phyloP scores from a whole-genome alignment of 1,284 basidiomycete genomes.

The Leccinum subrobustum region DNA sequence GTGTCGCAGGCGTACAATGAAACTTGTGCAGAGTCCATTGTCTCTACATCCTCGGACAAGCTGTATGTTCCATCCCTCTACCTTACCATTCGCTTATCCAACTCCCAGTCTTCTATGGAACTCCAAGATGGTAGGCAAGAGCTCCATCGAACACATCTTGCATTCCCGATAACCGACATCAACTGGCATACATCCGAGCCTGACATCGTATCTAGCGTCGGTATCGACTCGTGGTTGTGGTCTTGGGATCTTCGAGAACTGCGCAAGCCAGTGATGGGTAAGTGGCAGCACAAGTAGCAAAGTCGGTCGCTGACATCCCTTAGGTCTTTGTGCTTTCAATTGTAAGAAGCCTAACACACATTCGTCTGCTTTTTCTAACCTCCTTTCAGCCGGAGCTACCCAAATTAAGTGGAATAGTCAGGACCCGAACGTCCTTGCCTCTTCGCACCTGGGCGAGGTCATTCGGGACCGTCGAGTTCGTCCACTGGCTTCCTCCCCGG shows the following conservation, averaged over 20 bases:
- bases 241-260: constrained; percentile 71
- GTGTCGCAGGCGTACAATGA: constrained; percentile 97
- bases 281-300: constrained; percentile 10
- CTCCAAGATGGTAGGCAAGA: constrained; percentile 67
- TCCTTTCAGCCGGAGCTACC: constrained; percentile 69
- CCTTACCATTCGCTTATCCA: constrained; percentile 4
- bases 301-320: constrained; percentile 9
- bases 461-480: constrained; percentile 85
- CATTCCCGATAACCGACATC: constrained; percentile 94
- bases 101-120: constrained; percentile 86
- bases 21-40: constrained; percentile 86
- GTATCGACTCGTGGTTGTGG: constrained; percentile 83
- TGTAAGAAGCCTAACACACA: constrained; percentile 40
- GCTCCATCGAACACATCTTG: constrained; percentile 76
- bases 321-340: constrained; percentile 74
- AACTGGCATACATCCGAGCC: constrained; percentile 91
- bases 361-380: neutral
- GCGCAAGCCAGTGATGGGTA: constrained; percentile 49
- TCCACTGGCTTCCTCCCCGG: constrained; percentile 1
- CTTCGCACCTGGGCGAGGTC: constrained; percentile 81
- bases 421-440: constrained; percentile 83
- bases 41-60: constrained; percentile 95
- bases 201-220: constrained; percentile 73
- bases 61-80: constrained; percentile 47
- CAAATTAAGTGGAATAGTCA: constrained; percentile 96